These are phyloP conservation scores for Emmonsia crescens DNA, from an alignment of 2,329 filamentous ascomycete genomes.

Conservation along the genomic window DNA sequence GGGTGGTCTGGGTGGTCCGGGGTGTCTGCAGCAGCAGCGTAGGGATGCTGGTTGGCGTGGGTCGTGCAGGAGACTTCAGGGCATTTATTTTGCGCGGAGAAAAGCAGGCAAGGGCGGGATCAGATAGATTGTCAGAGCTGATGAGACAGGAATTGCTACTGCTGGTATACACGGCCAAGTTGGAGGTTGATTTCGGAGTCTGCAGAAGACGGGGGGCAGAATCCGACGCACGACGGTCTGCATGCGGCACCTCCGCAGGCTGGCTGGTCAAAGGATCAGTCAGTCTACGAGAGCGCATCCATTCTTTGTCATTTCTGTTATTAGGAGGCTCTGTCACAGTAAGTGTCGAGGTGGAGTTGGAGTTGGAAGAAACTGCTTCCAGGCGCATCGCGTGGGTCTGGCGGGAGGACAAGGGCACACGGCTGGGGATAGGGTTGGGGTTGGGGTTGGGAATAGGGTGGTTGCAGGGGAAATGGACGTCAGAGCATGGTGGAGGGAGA, in stretches of 20 bases:
- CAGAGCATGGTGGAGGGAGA: background rate
- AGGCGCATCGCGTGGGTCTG: slow-evolving; percentile 6
- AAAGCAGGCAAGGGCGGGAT: slow-evolving; percentile 18
- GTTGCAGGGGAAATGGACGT: background rate
- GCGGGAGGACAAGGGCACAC: background rate
- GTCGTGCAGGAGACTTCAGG: slow-evolving; percentile 9
- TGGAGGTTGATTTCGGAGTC: slow-evolving; percentile 7
- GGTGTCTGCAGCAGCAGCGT: slow-evolving; percentile 12
- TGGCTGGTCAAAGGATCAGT: slow-evolving; percentile 4
- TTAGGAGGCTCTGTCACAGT: background rate
- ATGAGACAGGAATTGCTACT: slow-evolving; percentile 12
- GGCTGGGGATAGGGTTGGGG: background rate
- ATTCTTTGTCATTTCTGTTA: background rate
- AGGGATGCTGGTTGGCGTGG: slow-evolving; percentile 5
- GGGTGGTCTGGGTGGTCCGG: slow-evolving; percentile 19
- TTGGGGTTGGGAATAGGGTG: background rate
- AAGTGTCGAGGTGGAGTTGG: slow-evolving; percentile 2
- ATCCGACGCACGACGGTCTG: slow-evolving; percentile 11
- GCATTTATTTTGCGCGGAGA: slow-evolving; percentile 19
- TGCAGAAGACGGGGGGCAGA: background rate
- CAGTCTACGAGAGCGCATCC: slow-evolving; percentile 3
- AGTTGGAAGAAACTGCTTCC: slow-evolving; percentile 1
- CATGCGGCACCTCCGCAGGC: slow-evolving; percentile 8
- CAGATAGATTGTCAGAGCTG: slow-evolving; percentile 17
- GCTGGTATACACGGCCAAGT: slow-evolving; percentile 4